Percentiles rank a stretch among this genome's conserved stretches.
Conservation (phyloP, 148 eudicot genomes). For the Gaultheria prostrata region DNA sequence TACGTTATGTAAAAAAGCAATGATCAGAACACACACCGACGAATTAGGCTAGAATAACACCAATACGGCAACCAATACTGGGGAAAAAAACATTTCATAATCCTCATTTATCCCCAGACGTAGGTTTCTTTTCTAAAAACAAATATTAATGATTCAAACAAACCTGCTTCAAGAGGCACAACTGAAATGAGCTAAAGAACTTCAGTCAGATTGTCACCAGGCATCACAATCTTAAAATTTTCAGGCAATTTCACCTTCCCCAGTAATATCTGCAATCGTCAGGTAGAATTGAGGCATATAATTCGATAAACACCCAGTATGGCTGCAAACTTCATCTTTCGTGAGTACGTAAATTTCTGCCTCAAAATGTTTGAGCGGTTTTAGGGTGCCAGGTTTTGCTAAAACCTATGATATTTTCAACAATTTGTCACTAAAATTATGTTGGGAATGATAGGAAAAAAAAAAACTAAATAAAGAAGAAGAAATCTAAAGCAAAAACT, state of each 20-base stretch:
- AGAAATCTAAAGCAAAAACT: background rate
- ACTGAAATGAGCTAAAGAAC: slow-evolving; percentile 24
- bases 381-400: slow-evolving; percentile 66
- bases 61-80: background rate
- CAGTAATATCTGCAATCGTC: slow-evolving; percentile 78
- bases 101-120: slow-evolving; percentile 13
- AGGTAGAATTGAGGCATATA: slow-evolving; percentile 79
- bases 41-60: background rate
- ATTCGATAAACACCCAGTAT: slow-evolving; percentile 67
- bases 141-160: slow-evolving; percentile 12
- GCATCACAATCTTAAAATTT: slow-evolving; percentile 12
- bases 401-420: slow-evolving; percentile 43
- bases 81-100: background rate
- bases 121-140: background rate
- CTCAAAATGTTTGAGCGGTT: slow-evolving; percentile 65
- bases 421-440: background rate
- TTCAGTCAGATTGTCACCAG: slow-evolving; percentile 65
- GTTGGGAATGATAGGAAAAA: background rate
- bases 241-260: slow-evolving; percentile 60
- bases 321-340: slow-evolving; percentile 85
- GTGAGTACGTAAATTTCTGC: slow-evolving; percentile 82
- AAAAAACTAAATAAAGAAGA: background rate
- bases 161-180: slow-evolving; percentile 75
- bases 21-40: background rate
- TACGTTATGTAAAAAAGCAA: slow-evolving; percentile 50